Evolutionary conservation across 2,329 filamentous ascomycete species (phyloP), one percentile per base, ranked within the genome.

Genomic region (Aspergillus tamarii): DNA sequence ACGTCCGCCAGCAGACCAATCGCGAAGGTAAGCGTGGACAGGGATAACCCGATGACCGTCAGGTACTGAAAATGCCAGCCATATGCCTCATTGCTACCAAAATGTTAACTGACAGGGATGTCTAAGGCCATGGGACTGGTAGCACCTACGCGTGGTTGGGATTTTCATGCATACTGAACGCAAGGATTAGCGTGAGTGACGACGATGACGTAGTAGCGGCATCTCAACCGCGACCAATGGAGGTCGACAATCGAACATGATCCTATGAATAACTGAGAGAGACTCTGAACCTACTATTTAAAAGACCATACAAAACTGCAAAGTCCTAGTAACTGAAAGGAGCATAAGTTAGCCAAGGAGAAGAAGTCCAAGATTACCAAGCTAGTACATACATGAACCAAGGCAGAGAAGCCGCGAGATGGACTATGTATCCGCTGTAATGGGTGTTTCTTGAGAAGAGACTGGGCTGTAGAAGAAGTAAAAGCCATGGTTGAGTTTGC

Each of bases 11-110:
- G 69, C 2, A 88, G 76, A 41, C 81, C 87, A 61, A 81, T 72
- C 26, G 75, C 62, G 74, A 88, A 88, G 39, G 86, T 87, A 52
- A 82, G 41, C 2, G 86, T 85, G 1, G 85, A 81, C 57, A 89
- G 76, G 6, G 81, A 77, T 8, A 89, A 81, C 50, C 87, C 87
- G 69, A 89, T 84, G 68, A 88, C 87, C 64, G 87, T 89, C 26
- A 89, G 79, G 71, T 87, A 89, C 77, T 89, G 87, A 65, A 89
- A 83, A 72, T 89, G 87, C 86, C 87, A 89, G 68, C 87, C 87
- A 74, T 87, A 89, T 41, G 85, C 84, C 16, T 85, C 79, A 67
- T 85, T 88, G 48, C 82, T 86, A 63, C 28, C 9, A 19, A 53
- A 66, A 57, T 60, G 66, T 64, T 48, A 68, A 57, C 63, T 36